Base-by-base conservation (phyloP, 768 basidiomycete species). In the Cyclocybe aegerita region DNA sequence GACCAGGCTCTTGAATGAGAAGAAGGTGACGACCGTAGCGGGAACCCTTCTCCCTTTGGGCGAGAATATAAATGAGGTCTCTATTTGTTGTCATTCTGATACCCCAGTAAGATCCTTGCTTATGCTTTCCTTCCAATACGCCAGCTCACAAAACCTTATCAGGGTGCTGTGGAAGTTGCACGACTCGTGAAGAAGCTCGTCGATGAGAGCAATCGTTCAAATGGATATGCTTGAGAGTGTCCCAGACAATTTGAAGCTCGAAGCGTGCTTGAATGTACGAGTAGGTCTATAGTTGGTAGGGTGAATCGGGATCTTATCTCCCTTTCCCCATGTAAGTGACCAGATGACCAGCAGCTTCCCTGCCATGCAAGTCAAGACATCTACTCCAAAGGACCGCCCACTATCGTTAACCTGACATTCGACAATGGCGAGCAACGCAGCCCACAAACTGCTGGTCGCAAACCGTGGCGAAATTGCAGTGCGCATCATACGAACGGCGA, bases 391-490 rank as follows among this genome's bases (percentile, higher is more conserved):
- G 47, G 31, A 39, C 7, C 17, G 11, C 8, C 15, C 9, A 31
- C 29, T 6, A 10, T 14, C 14, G 37, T 29, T 33, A 41, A 39
- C 31, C 8, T 23, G 12, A 34, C 36, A 43, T 31, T 14, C 14
- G 16, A 23, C 32, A 29, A 52, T 52, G 46, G 44, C 36, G 11
- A n/a, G 9, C 4, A 64, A 60, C 50, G 35, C 54, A 50, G 53
- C 50, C n/a, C 76, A 81, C 54, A 83, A 77, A 53, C 69, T 86
- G 0, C 75, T 88, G 52, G 70, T 89, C 52, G 84, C 83, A 14
- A 88, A 89, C 63, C 80, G 86, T 17, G 86, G 86, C 37, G 86
- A 89, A 63, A 88, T 88, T 45, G 85, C 85, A 7, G 71, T 82
- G 10, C 79, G 86, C 7, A 76, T 87, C 55, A 67, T 87, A 17